Evolutionary conservation across 2,329 filamentous ascomycete genomes (phyloP).

Genomic region (Fusarium foetens): DNA sequence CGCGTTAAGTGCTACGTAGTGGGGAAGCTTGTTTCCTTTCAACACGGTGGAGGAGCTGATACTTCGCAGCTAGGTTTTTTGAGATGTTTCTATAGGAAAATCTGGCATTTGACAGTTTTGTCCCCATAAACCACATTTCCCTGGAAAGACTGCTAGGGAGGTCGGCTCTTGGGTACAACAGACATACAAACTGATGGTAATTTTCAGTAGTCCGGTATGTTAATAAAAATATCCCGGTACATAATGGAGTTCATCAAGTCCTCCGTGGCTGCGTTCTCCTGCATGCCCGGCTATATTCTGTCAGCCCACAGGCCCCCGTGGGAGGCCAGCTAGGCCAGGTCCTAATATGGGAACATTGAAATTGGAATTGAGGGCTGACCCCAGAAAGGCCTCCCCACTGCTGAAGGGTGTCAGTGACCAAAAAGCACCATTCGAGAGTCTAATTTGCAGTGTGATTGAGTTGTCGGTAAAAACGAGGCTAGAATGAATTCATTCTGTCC

Average conservation of each 20-base stretch:
- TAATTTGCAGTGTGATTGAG: conserved; percentile 20
- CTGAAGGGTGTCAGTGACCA: conserved; percentile 7
- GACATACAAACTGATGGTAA: neutral
- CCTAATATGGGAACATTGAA: conserved; percentile 35
- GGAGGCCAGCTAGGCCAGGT: conserved; percentile 38
- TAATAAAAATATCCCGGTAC: conserved; percentile 3
- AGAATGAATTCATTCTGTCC: conserved; percentile 2
- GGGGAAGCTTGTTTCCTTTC: neutral
- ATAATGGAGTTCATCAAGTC: neutral
- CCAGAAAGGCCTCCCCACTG: conserved; percentile 28
- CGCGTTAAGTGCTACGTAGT: conserved; percentile 10
- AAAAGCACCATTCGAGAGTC: neutral
- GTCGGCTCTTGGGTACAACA: neutral
- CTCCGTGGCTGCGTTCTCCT: neutral
- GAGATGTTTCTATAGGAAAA: neutral
- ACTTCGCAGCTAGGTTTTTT: neutral
- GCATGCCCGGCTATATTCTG: conserved; percentile 32
- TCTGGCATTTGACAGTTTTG: neutral
- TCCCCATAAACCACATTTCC: neutral
- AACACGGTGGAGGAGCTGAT: neutral
- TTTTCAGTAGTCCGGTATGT: neutral
- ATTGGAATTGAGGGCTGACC: conserved; percentile 41
- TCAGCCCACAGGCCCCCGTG: conserved; percentile 31
- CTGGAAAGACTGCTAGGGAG: neutral
- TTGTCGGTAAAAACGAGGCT: conserved; percentile 28